Evolutionary conservation across 164 flowering plant genomes (phyloP).

Genomic region (Umbilicus rupestris): DNA sequence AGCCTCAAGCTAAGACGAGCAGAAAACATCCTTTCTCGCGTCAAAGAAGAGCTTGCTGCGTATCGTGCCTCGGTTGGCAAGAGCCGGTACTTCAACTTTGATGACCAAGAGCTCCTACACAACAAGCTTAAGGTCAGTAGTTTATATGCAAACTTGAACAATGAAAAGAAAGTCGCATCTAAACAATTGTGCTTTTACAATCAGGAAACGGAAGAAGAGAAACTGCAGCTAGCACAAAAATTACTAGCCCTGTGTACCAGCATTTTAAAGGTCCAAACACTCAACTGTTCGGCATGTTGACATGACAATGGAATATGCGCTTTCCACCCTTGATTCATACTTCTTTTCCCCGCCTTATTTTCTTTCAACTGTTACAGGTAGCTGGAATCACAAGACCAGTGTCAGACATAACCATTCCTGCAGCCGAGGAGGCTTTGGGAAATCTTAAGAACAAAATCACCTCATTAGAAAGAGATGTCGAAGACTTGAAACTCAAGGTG

Average conservation of each 20-base stretch:
- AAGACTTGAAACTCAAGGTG: constrained; percentile 64
- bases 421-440: constrained; percentile 68
- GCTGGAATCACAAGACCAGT: constrained; percentile 59
- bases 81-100: constrained; percentile 38
- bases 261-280: constrained; percentile 61
- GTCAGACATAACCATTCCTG: constrained; percentile 35
- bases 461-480: constrained; percentile 49
- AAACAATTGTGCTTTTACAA: constrained; percentile 1
- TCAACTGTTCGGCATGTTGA: neutral
- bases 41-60: constrained; percentile 63
- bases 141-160: neutral
- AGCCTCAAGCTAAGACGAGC: constrained; percentile 40
- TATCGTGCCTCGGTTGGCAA: constrained; percentile 51
- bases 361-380: constrained; percentile 32
- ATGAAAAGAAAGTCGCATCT: neutral
- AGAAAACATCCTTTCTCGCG: constrained; percentile 47
- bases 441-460: constrained; percentile 37
- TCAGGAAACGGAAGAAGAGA: constrained; percentile 81
- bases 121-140: constrained; percentile 57
- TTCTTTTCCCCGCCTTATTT: neutral
- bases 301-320: neutral
- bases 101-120: constrained; percentile 44
- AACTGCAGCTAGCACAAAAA: constrained; percentile 64
- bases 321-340: neutral
- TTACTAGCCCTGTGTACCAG: constrained; percentile 58